phyloP scores from a whole-genome alignment of 345 rosid genomes.

The Gossypium arboreum region DNA sequence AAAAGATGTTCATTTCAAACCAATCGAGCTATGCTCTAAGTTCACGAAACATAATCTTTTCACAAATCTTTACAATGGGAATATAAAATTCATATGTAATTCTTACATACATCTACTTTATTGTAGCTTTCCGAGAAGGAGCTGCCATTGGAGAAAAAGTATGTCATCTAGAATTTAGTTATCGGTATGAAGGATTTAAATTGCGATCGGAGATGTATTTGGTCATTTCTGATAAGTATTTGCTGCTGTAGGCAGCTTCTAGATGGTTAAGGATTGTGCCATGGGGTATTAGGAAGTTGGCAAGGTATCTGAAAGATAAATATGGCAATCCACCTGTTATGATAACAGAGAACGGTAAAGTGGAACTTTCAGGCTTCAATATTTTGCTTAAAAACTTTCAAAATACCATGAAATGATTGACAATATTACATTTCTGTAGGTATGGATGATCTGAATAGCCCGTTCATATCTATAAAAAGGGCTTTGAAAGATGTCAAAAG shows the following conservation, averaged over 20 bases:
- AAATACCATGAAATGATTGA: neutral
- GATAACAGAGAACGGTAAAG: slow-evolving; percentile 76
- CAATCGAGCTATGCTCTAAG: neutral
- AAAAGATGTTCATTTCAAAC: no score
- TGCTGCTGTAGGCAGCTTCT: slow-evolving; percentile 78
- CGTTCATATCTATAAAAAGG: slow-evolving; percentile 41
- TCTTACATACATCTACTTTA: slow-evolving; percentile 1
- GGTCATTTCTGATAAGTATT: slow-evolving; percentile 4
- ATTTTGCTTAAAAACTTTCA: neutral
- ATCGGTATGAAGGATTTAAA: no score
- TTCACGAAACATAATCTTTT: neutral
- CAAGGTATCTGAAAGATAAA: slow-evolving; percentile 56
- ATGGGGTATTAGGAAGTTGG: slow-evolving; percentile 71
- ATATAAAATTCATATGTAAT: neutral
- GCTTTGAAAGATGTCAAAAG: slow-evolving; percentile 75
- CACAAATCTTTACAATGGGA: neutral
- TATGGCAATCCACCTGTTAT: slow-evolving; percentile 71
- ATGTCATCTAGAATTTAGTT: slow-evolving; percentile 26
- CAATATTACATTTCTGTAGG: slow-evolving; percentile 38
- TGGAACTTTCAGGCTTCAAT: neutral
- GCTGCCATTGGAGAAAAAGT: slow-evolving; percentile 80
- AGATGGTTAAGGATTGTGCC: slow-evolving; percentile 86
- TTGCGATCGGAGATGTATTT: no score
- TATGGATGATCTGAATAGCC: slow-evolving; percentile 73
- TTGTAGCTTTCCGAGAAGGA: slow-evolving; percentile 62